Base-by-base conservation (phyloP, 805 yeast species). In the Candida xyloterini region DNA sequence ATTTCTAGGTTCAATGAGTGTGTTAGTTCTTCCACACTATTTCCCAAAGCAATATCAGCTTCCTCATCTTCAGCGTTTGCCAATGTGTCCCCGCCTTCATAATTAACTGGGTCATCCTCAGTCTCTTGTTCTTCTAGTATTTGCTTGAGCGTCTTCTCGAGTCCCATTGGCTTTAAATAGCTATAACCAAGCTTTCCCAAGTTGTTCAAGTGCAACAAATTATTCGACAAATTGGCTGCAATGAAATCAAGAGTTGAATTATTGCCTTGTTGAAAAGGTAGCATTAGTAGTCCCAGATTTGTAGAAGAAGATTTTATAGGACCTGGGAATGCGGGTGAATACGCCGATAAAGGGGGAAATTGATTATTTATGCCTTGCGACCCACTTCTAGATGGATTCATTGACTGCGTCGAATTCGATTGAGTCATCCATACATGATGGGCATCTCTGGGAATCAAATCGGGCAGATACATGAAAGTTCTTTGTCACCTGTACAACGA, bases 81-180 rank as follows among this genome's bases (percentile, higher is more conserved):
- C 16, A 37, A 37, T 3, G 40, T 38, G 23, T 44, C 31, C 20
- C 44, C 52, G 29, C 53, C 52, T 43, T 52, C 50, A 27, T 40
- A 53, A 42, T 52, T 45, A 34, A 46, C 30, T 22, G 50, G 41
- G 24, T 43, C 48, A 3, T 51, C 56, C 7, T 43, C 53, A 10
- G 39, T 20, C 20, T 52, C 55, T 25, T 44, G 46, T 18, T 51
- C 59, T 10, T 48, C 59, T 16, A 40, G 15, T 21, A 67, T 38
- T 25, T 63, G 67, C 26, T 59, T 59, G 71, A 79, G 66, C 1
- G 85, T 81, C 55, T 71, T 76, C 3, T 68, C 66, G 8, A 79
- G 52, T 0, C 88, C 89, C 9, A 81, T 68, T 0, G 89, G 88
- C 30, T 66, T 65, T 40, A 83, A 53, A 39, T 65, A 66, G 10